Base-by-base conservation (phyloP, 345 rosid genomes). In the Eucalyptus sp. region DNA sequence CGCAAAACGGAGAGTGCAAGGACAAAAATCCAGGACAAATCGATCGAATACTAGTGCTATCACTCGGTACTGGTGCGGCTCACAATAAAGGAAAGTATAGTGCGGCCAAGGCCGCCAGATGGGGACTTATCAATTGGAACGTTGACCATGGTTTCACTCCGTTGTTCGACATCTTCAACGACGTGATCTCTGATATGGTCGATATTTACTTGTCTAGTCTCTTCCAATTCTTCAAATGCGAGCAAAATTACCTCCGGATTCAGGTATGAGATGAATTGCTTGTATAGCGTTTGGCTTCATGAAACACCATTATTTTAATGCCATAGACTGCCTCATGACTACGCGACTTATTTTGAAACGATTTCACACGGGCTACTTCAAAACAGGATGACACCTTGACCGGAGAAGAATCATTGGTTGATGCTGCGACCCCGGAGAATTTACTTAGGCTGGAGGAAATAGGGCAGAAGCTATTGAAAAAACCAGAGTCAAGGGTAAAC, bases 31-130 rank as follows among this genome's bases (percentile, higher is more conserved):
- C 20, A 37, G 22, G 81, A 71, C 13, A 37, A 4, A 71, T 43
- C 25, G 81, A 71, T 71, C 81, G 6, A 1, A 89, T 8, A 88
- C 90, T 22, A 86, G 25, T 71, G 13, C 46, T 71, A 18, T 71
- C 81, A 37, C 81, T 71, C 13, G 81, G 81, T 5, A 71, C 92
- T 1, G 93, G 93, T 7, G 6, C 48, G 27, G 79, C 92, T 41
- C 88, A 90, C 86, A 8, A 83, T 51, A 91, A 86, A 85, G 44
- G 44, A 5, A 92, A 86, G 87, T 92, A 89, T 15, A 60, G 22
- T 46, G 93, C 92, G 13, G 66, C 87, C 83, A 22, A 29, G 46
- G 89, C 93, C 27, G 52, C 92, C 12, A 18, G 25, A 71, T 71
- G 46, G 81, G 81, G 46, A 71, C 46, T 88, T 37, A 31, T 87